A percentile compares a stretch with the other conserved stretches of the same genome.
Conservation (phyloP, 139 green algal genomes). For the Bryopsis sp. region DNA sequence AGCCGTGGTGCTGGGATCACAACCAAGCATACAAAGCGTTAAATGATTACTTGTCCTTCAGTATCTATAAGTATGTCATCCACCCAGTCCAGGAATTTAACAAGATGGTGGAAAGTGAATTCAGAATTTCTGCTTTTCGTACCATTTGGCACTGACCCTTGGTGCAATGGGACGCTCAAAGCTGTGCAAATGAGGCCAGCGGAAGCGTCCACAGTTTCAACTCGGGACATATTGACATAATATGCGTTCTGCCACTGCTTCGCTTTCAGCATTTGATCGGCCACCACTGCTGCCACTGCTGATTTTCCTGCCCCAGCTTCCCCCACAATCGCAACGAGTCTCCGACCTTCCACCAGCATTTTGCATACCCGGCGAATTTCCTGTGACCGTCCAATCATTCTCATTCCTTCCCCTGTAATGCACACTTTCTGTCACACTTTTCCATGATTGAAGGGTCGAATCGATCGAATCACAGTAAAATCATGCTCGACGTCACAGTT, state of each 20-base stretch:
- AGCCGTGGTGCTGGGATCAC: not conserved
- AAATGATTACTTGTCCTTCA: too few relatives aligned
- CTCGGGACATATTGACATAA: conserved; percentile 17
- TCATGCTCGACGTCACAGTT: not conserved
- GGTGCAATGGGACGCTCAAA: conserved; percentile 11
- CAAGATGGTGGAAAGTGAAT: not conserved
- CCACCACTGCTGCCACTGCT: not conserved
- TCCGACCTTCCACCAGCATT: not conserved
- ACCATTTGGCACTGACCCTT: conserved; percentile 1
- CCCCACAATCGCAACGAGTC: not conserved
- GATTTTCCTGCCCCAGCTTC: conserved; percentile 11
- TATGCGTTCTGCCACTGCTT: not conserved
- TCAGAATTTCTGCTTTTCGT: not conserved
- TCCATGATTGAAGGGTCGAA: not conserved
- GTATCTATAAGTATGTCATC: too few relatives aligned
- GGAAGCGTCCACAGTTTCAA: not conserved
- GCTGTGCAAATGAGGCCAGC: not conserved
- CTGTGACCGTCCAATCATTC: conserved; percentile 4
- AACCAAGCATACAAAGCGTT: too few relatives aligned
- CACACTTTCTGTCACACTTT: not conserved
- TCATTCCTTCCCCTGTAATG: conserved; percentile 2
- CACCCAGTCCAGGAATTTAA: not conserved
- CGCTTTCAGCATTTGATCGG: conserved; percentile 8
- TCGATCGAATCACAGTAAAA: not conserved
- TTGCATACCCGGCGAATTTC: not conserved